Percentiles rank a stretch among this genome's conserved stretches.
Conservation (phyloP, 768 basidiomycete species). For the Auricularia sp. region DNA sequence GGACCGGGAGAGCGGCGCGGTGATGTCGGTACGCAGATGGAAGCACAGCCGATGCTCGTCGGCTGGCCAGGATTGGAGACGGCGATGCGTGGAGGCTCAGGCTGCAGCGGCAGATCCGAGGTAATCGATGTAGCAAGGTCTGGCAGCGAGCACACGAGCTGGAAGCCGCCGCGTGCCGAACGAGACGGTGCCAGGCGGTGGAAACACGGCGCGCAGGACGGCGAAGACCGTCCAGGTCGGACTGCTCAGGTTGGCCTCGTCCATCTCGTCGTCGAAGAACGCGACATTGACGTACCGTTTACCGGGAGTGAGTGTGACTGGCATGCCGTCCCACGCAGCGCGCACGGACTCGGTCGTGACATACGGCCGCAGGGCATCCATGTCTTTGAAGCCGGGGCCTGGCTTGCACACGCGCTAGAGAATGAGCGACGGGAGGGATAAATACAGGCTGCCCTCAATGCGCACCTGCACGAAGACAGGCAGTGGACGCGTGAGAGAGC, state of each 20-base stretch:
- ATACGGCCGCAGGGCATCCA: no score
- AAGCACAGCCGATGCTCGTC: not conserved
- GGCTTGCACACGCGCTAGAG: slow-evolving; percentile 74
- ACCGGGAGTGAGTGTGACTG: no score
- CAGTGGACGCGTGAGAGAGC: slow-evolving; percentile 71
- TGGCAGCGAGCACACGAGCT: slow-evolving; percentile 47
- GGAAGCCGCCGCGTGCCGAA: slow-evolving; percentile 65
- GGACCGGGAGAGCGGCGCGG: no score
- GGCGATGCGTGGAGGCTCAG: slow-evolving; percentile 1
- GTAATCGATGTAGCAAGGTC: slow-evolving; percentile 31
- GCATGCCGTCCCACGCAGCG: no score
- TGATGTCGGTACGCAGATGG: no score
- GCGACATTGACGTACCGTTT: no score
- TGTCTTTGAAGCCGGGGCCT: slow-evolving; percentile 54
- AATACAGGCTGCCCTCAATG: no score
- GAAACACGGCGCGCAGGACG: slow-evolving; percentile 30
- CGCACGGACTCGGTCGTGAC: no score
- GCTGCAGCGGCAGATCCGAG: slow-evolving; percentile 17
- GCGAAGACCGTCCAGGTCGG: slow-evolving; percentile 47
- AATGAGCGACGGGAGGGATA: no score
- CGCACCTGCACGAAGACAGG: slow-evolving; percentile 54
- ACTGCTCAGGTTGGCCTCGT: slow-evolving; percentile 49
- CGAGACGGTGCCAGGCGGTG: slow-evolving; percentile 31
- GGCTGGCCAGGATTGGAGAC: not conserved
- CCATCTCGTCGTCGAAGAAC: slow-evolving; percentile 72